Base-by-base conservation (phyloP, 345 rosid species). In the Brassica nigra region DNA sequence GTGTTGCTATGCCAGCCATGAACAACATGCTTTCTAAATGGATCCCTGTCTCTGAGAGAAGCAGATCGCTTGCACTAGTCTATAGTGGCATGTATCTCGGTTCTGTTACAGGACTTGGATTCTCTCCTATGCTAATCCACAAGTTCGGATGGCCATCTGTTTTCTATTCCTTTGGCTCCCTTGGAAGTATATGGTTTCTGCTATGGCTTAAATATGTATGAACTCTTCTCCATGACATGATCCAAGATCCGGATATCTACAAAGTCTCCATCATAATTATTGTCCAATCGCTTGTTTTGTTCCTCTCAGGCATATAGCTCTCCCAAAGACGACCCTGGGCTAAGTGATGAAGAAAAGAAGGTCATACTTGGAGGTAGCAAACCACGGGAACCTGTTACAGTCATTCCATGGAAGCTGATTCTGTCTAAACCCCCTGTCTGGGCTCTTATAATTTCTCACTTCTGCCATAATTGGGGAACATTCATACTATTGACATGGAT, bases 1-100 rank as follows among this genome's bases (percentile, higher is more conserved):
- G 99, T 79, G 99, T 95, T 77, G 99, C 99, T 54, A 95, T 95
- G 99, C 99, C 99, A 82, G 97, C 99, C 52, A 95, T 95, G 99
- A 95, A 95, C 86, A 95, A 92, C 89, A 81, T 92, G 73, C 88
- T 95, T 72, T 95, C 99, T 23, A 92, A 88, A 87, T 95, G 99
- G 99, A 88, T 95, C 86, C 97, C 99, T 36, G 97, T 95, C 81
- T 92, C 97, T n/a, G 97, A 95, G 85, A 90, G 99, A 86, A 95
- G 99, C 88, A 91, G 99, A 81, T 91, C 99, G 33, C 95, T 92
- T 83, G 91, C 99, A 49, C 81, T 92, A 1, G 99, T 95, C 66
- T 95, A 95, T 62, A 95, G 99, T 70, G 99, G 97, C 84, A 95
- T 95, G 99, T 91, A 95, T 86, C 97, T 95, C 67, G 99, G 99